Conservation (phyloP, 495 filamentous ascomycete species). For the Penicillium manginii region DNA sequence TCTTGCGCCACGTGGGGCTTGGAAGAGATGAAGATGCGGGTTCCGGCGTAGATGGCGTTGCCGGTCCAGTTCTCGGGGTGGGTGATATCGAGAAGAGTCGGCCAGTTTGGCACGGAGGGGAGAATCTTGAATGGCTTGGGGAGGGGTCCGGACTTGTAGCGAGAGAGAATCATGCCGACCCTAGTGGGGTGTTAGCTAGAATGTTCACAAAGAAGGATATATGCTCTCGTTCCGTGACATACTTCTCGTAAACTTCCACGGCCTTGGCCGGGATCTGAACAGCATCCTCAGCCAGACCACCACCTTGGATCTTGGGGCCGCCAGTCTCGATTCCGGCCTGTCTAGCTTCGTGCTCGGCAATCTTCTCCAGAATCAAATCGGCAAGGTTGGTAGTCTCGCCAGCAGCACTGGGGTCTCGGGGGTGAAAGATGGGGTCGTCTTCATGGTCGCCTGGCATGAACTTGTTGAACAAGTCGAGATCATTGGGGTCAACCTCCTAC, state of each 20-base stretch:
- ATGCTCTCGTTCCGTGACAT: constrained; percentile 28
- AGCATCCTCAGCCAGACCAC: constrained; percentile 69
- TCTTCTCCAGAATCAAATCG: constrained; percentile 90
- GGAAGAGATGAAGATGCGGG: constrained; percentile 83
- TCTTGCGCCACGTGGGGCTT: constrained; percentile 75
- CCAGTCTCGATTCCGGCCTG: constrained; percentile 42
- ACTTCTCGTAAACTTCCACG: constrained; percentile 92
- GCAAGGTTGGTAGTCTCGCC: constrained; percentile 77
- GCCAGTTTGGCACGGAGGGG: constrained; percentile 87
- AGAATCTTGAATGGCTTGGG: constrained; percentile 98
- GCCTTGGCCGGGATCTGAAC: constrained; percentile 87
- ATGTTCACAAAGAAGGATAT: not conserved
- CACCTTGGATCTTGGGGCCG: constrained; percentile 47
- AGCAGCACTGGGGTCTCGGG: constrained; percentile 49
- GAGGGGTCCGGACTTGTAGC: constrained; percentile 92
- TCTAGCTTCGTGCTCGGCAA: constrained; percentile 85
- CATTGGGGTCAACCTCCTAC: constrained; percentile 83
- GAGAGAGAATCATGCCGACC: constrained; percentile 83
- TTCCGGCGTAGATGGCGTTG: constrained; percentile 84
- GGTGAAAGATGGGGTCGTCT: constrained; percentile 51
- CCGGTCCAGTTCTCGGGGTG: constrained; percentile 84
- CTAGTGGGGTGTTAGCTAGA: constrained; percentile 44
- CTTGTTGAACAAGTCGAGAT: constrained; percentile 86
- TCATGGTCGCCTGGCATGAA: constrained; percentile 70
- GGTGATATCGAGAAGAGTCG: constrained; percentile 81